Evolutionary conservation across 2,329 filamentous ascomycete genomes (phyloP), one percentile per base, ranked within the genome.

Genomic region (Coniosporium tulheliwenetii): DNA sequence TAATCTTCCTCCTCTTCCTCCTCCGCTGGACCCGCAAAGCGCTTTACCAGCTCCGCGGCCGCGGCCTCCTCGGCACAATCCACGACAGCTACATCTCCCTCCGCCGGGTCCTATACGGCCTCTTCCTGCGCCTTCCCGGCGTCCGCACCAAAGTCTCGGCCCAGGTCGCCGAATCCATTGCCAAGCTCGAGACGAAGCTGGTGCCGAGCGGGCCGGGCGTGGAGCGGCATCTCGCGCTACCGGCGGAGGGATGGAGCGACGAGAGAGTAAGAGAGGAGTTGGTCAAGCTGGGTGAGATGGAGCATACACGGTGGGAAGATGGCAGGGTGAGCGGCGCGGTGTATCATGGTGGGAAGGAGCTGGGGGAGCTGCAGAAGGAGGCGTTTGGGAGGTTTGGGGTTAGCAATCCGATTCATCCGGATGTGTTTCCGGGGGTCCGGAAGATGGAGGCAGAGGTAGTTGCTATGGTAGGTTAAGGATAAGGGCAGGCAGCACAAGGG

Each of bases 391-490:
- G 83, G 61, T 98, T 98, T 59, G 89, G 86, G 39, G 91, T 98
- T 29, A 75, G 86, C 33, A 98, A 98, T 60, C 91, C 91, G 2
- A 91, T 98, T 50, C 91, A 98, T 60, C 91, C 91, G 5, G 91
- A 98, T 63, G 89, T 98, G 36, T 98, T 98, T 64, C 91, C 91
- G 12, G 91, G 89, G 26, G 87, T 98, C 40, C 73, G 91, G 53
- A 98, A 98, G 74, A 98, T 98, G 91, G 91, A 98, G 67, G 89
- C 91, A 36, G 91, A 98, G 66, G 70, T 98, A 45, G 91, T 98
- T 40, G 82, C 87, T 48, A 98, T 98, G 89, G 86, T 93, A 58
- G 38, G 57, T 40, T 19, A 13, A 19, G 16, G 12, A 29, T 14
- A 13, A 37, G 1, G 41, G 19, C 7, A 26, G 19, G 4, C 3